Percentiles rank a stretch among this genome's conserved stretches.
Conservation (phyloP, 371 early-diverging fungal species). For the Circinella umbellata region DNA sequence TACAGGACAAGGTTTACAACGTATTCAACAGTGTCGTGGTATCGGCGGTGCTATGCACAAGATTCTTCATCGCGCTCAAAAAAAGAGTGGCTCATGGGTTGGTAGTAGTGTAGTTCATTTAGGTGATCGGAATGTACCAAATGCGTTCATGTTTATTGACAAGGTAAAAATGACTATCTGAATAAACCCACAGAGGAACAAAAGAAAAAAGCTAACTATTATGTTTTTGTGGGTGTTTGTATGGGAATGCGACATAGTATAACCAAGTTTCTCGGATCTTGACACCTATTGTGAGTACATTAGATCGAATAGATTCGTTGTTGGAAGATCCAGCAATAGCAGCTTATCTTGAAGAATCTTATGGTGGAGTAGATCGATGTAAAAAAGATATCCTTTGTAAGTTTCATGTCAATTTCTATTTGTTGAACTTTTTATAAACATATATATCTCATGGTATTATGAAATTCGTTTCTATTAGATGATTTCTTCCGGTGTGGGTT, state of each 20-base stretch:
- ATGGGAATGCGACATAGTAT: constrained; percentile 51
- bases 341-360: constrained; percentile 70
- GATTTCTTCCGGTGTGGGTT: constrained; percentile 96
- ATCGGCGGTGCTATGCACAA: constrained; percentile 86
- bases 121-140: constrained; percentile 92
- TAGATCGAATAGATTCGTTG: constrained; percentile 75
- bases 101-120: constrained; percentile 95
- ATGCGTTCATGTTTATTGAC: constrained; percentile 96
- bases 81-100: constrained; percentile 89
- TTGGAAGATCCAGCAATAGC: constrained; percentile 54
- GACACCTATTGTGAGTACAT: constrained; percentile 79
- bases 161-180: constrained; percentile 47
- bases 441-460: neutral
- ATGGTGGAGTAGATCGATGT: constrained; percentile 68
- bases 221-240: too few relatives aligned
- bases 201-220: neutral
- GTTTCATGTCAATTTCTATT: neutral
- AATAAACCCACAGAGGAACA: neutral
- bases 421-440: neutral
- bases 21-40: constrained; percentile 81
- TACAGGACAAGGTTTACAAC: constrained; percentile 96
- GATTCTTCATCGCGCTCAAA: constrained; percentile 85
- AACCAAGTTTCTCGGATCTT: constrained; percentile 96
- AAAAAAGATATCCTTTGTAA: constrained; percentile 75
- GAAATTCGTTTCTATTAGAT: constrained; percentile 26